Percentiles rank a stretch among this genome's conserved stretches.
Evolutionary conservation across 2,329 filamentous ascomycete genomes (phyloP).

Genomic region (Emmonsiellopsis sp.): DNA sequence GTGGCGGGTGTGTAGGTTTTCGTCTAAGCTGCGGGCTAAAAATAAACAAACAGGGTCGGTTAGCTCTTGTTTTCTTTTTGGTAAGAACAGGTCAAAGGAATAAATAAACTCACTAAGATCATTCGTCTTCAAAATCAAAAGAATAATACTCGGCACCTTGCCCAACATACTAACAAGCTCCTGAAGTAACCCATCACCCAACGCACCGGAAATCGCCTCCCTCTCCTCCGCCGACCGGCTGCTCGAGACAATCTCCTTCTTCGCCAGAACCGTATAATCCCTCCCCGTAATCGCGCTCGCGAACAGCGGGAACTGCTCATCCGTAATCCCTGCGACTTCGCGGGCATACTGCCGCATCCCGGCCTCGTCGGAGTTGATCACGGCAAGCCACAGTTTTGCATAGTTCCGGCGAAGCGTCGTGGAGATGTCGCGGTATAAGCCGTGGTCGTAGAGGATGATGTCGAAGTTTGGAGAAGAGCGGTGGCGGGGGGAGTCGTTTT

Average conservation of each 20-base stretch:
- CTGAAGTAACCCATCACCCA: conserved; percentile 81
- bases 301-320: conserved; percentile 89
- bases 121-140: conserved; percentile 95
- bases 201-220: conserved; percentile 70
- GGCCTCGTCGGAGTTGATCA: conserved; percentile 78
- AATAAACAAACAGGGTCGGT: neutral
- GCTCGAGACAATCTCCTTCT: conserved; percentile 46
- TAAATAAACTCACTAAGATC: conserved; percentile 59
- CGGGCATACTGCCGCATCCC: conserved; percentile 82
- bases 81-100: neutral
- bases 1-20: conserved; percentile 55
- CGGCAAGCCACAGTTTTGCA: conserved; percentile 93
- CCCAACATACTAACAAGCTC: conserved; percentile 83
- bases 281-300: conserved; percentile 92
- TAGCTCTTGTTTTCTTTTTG: neutral
- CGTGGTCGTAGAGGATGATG: conserved; percentile 92
- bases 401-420: conserved; percentile 70
- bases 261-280: conserved; percentile 68
- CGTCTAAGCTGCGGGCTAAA: conserved; percentile 75
- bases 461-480: conserved; percentile 86
- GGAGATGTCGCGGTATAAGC: conserved; percentile 88
- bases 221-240: conserved; percentile 65
- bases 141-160: conserved; percentile 80
- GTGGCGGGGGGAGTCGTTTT: conserved; percentile 51
- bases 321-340: conserved; percentile 79